Percentiles rank a stretch among this genome's conserved stretches.
These are phyloP conservation scores for Carex pumila DNA, from an alignment of 176 grass and related monocot species.

Conservation along the genomic window DNA sequence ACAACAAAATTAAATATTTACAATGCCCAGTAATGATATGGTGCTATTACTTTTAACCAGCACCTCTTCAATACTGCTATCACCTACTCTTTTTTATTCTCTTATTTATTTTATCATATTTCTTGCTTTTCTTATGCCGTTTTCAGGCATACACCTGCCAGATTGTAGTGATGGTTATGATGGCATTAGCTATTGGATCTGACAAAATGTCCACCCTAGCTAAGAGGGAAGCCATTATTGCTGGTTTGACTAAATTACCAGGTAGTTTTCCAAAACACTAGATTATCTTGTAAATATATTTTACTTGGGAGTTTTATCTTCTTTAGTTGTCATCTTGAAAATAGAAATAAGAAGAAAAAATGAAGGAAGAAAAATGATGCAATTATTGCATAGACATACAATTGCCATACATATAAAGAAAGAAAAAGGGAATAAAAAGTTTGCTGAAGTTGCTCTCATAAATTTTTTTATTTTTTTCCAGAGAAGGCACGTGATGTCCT, in stretches of 20 bases:
- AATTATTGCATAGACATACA: not conserved
- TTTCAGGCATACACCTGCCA: slow-evolving; percentile 89
- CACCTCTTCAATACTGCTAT: not conserved
- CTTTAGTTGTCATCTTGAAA: not conserved
- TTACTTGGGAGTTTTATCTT: not conserved
- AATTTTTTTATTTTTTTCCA: slow-evolving; percentile 1
- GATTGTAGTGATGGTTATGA: slow-evolving; percentile 94
- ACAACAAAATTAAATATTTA: not conserved
- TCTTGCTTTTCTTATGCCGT: not conserved
- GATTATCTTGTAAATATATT: not conserved
- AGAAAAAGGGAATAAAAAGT: not conserved
- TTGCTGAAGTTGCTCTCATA: not conserved
- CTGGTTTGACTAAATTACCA: slow-evolving; percentile 51
- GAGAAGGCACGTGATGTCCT: slow-evolving; percentile 60
- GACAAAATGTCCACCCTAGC: slow-evolving; percentile 83
- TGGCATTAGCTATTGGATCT: slow-evolving; percentile 90
- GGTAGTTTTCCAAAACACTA: slow-evolving; percentile 29
- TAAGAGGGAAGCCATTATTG: slow-evolving; percentile 63
- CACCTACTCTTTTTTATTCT: not conserved
- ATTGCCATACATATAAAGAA: not conserved
- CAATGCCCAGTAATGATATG: not conserved
- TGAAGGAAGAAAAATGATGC: not conserved
- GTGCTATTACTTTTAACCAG: not conserved
- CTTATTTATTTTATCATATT: not conserved
- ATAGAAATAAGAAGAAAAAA: not conserved